Evolutionary conservation across 805 yeast species (phyloP), one percentile per base, ranked within the genome.

Genomic region (Saturnispora serradocipensis): DNA sequence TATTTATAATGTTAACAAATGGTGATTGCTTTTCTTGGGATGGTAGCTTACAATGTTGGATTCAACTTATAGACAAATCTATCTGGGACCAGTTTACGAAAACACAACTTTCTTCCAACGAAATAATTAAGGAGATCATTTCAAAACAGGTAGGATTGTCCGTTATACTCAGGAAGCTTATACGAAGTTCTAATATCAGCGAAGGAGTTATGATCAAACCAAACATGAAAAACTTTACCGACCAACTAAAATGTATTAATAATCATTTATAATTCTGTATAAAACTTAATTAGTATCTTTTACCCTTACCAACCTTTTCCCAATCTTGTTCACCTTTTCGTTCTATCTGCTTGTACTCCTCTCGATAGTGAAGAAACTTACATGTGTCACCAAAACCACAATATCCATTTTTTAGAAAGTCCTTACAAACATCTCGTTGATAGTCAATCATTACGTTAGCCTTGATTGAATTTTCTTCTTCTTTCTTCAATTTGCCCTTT

Each of bases 371-470:
- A 35, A 91, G 65, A 65, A 93, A 93, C 69, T 93, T 93, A 71
- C 99, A 93, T 35, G 93, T 84, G 60, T 93, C 99, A 8, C 99
- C 99, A 64, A 84, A 93, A 5, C 97, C 97, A 73, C 99, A 93
- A 63, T 81, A 90, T 0, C 99, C 99, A 0, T 95, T 90, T 58
- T 84, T 86, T 53, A 81, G 77, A 66, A 77, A 93, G 66, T 93
- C 98, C 62, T 91, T 93, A 64, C 99, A 93, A 2, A 93, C 83
- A 62, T 93, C 97, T 1, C 95, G 90, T 63, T 88, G 96, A 62
- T 83, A 93, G 62, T 93, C 99, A 38, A 85, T 75, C 2, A 82
- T 71, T 0, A 87, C 82, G 0, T 89, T 85, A 11, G 83, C 75
- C 44, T 79, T 73, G 28, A 90, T 35, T 15, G 51, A 20, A 16